Evolutionary conservation across 257 asterid genomes (phyloP), one percentile per base, ranked within the genome.

Genomic region (Nicotiana tabacum): DNA sequence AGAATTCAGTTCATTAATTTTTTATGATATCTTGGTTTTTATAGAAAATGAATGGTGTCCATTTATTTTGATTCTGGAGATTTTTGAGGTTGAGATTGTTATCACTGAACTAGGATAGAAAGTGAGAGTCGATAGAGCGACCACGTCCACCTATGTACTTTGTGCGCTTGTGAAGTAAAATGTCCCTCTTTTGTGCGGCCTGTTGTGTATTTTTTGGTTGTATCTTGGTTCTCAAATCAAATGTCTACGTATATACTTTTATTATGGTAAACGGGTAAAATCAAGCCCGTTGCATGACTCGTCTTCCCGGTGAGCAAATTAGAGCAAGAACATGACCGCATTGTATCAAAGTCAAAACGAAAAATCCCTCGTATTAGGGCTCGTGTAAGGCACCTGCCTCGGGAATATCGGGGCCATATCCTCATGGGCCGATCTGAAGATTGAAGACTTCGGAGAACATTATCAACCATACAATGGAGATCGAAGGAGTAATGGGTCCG

Each of bases 111-210:
- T 16, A 16, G 77, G 83, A 80, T 80, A 80, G 83, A 68, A 61
- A 62, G 70, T 80, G 70, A 80, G 77, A 80, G 83, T 80, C n/a
- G 4, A 65, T 48, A 65, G 77, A 80, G 77, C 69, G 57, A 65
- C 83, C 83, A 80, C 83, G 83, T 80, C 83, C 53, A 39, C 82
- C 51, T 0, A 48, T 27, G 60, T 21, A 46, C 78, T 70, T 72
- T 72, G 29, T 65, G 68, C 37, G 35, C 1, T 62, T 62, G 68
- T 62, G 6, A 62, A 10, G 35, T 24, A 24, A 9, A 21, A 27
- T 65, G 43, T 65, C 43, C 70, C 70, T 65, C 16, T 66, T 16
- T 66, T 29, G 39, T 35, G 6, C 39, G 39, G 39, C 5, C 39
- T 0, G 13, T 53, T 13, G 58, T 13, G 43, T 16, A 11, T 66